Conservation (phyloP, 164 flowering plant genomes). For the Vitis vinifera region DNA sequence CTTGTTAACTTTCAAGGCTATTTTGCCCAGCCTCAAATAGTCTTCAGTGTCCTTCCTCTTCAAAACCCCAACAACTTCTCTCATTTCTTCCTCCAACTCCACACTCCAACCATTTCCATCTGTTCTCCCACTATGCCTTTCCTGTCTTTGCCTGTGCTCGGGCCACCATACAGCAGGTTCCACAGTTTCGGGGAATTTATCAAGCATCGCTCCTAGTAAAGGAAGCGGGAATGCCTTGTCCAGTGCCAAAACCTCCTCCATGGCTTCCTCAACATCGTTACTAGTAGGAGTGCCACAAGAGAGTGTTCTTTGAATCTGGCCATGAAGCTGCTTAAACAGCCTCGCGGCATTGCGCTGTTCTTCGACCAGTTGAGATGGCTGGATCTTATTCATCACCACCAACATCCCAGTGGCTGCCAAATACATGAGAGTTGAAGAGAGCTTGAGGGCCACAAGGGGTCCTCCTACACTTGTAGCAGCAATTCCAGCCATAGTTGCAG, state of each 20-base stretch:
- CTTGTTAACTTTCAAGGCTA: too few species aligned
- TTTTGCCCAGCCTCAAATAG: too few species aligned
- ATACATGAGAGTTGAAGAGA: slow-evolving; percentile 43
- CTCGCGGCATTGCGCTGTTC: slow-evolving; percentile 67
- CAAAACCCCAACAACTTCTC: too few species aligned
- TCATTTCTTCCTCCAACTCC: slow-evolving; percentile 25
- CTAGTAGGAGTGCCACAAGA: slow-evolving; percentile 21
- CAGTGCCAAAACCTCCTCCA: slow-evolving; percentile 42
- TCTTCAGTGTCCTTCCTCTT: too few species aligned
- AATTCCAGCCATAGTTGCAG: slow-evolving; percentile 44
- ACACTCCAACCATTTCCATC: slow-evolving; percentile 40
- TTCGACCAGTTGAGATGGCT: slow-evolving; percentile 75
- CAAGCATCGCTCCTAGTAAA: slow-evolving; percentile 46
- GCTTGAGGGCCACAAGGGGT: slow-evolving; percentile 35
- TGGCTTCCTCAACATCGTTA: slow-evolving; percentile 37
- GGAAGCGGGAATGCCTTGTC: slow-evolving; percentile 62
- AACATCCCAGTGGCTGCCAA: slow-evolving; percentile 57
- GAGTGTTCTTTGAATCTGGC: slow-evolving; percentile 32
- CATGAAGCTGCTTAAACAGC: slow-evolving; percentile 47
- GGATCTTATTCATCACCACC: slow-evolving; percentile 59
- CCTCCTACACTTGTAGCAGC: slow-evolving; percentile 15
- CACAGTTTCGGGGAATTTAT: slow-evolving; percentile 46
- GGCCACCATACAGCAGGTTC: slow-evolving; percentile 57
- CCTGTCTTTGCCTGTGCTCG: background rate
- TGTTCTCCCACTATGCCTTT: background rate